Evolutionary conservation across 2,329 filamentous ascomycete genomes (phyloP).

Genomic region (Mycocentrospora acerina): DNA sequence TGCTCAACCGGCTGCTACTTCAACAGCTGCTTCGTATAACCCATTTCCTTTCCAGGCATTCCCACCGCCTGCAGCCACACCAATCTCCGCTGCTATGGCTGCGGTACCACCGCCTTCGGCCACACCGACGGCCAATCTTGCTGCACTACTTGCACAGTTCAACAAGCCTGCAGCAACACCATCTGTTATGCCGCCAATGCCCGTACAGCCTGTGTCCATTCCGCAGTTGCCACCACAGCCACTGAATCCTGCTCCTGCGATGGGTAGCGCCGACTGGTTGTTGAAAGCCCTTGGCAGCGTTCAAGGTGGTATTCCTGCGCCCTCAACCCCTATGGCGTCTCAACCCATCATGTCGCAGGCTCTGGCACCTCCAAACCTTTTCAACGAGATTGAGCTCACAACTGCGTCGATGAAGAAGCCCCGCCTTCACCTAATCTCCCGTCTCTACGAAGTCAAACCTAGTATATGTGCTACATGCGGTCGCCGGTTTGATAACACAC

Average conservation of each 20-base stretch:
- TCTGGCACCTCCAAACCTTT: constrained; percentile 40
- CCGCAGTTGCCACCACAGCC: constrained; percentile 23
- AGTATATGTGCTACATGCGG: constrained; percentile 92
- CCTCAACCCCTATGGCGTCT: constrained; percentile 26
- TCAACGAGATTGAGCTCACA: constrained; percentile 61
- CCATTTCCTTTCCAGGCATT: constrained; percentile 31
- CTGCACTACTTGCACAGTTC: constrained; percentile 35
- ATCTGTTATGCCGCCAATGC: constrained; percentile 14
- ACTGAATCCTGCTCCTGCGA: constrained; percentile 11
- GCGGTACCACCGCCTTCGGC: constrained; percentile 26
- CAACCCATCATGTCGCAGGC: constrained; percentile 30
- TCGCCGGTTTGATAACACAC: constrained; percentile 76
- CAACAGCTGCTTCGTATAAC: constrained; percentile 28
- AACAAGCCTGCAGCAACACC: constrained; percentile 25
- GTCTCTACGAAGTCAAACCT: constrained; percentile 78
- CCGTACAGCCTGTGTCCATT: constrained; percentile 16
- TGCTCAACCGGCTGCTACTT: constrained; percentile 23
- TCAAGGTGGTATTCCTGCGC: constrained; percentile 26
- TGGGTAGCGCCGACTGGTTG: constrained; percentile 33
- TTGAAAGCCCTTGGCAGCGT: constrained; percentile 33
- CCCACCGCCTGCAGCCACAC: constrained; percentile 22
- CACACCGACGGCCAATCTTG: constrained; percentile 32
- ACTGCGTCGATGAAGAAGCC: constrained; percentile 72
- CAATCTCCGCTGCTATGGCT: constrained; percentile 16
- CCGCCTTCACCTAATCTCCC: constrained; percentile 71